Base-by-base conservation (phyloP, 2,329 filamentous ascomycete species). In the Penicillium brasilianum region DNA sequence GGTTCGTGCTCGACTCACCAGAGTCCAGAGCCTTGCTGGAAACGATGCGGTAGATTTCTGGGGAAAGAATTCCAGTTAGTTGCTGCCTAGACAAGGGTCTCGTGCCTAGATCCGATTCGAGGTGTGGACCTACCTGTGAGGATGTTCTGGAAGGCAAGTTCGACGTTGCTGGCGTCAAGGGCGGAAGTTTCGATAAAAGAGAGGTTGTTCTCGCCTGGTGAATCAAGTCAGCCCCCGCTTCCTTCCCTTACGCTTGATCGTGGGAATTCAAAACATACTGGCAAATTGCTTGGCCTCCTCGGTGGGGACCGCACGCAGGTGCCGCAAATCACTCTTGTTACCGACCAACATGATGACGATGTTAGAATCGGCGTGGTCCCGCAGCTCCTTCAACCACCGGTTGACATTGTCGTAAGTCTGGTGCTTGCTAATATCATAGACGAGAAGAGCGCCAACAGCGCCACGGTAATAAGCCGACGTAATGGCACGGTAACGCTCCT, bases 251-350 rank as follows among this genome's bases (percentile, higher is more conserved):
- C 18, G 6, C 30, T 43, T 30, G 14, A 6, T 20, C 44, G 16
- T 52, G 10, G 28, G 37, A 25, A 53, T 52, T 25, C 16, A 62
- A 82, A 61, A 82, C 86, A 71, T 77, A 96, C 94, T 97, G 59
- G 95, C 95, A 87, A 99, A 99, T 66, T 92, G 86, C 83, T 98
- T 99, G 72, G 94, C 95, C 81, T 98, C 94, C 77, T 99, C 95
- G 63, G 95, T 99, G 55, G 95, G 93, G 69, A 99, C 95, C 69
- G 95, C 95, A 78, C 95, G 88, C 76, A 99, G 85, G 82, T 99
- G 95, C 81, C 93, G 91, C 90, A 98, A 90, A 96, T 99, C 95
- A 81, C 93, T 98, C 90, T 99, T 99, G 88, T 99, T 99, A 80
- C 95, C 95, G 59, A 98, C 95, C 74, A 99, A 85, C 95, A 99